Conservation (phyloP, 2,329 filamentous ascomycete genomes). For the Colletotrichum sublineola region DNA sequence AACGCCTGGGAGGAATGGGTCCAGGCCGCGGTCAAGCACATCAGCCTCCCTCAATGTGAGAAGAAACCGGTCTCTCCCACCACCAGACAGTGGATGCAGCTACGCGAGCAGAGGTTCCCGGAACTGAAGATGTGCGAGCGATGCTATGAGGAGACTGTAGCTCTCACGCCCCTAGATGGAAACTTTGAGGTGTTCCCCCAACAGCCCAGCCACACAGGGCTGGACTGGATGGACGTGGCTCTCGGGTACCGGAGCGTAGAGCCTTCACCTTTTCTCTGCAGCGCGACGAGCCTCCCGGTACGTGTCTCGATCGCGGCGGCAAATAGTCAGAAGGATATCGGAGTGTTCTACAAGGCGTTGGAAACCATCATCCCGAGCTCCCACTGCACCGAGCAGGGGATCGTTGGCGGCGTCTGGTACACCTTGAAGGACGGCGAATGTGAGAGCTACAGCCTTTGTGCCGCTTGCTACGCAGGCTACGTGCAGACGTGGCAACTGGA, state of each 20-base stretch:
- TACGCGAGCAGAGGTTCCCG: conserved; percentile 44
- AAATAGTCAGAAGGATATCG: conserved; percentile 46
- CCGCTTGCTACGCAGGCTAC: conserved; percentile 51
- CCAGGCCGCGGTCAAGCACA: conserved; percentile 42
- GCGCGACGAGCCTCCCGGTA: conserved; percentile 38
- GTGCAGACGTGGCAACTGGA: conserved; percentile 47
- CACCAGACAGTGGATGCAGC: conserved; percentile 47
- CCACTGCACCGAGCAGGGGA: conserved; percentile 48
- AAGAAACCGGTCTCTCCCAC: conserved; percentile 45
- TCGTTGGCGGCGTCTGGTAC: conserved; percentile 52
- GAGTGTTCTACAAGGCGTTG: conserved; percentile 47
- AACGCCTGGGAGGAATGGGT: conserved; percentile 50
- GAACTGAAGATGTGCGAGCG: conserved; percentile 50
- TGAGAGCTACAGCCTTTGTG: conserved; percentile 48
- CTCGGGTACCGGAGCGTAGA: conserved; percentile 10
- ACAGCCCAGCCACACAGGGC: background rate
- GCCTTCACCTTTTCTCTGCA: conserved; percentile 5
- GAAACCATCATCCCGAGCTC: conserved; percentile 44
- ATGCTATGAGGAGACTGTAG: conserved; percentile 53
- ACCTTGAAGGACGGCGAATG: conserved; percentile 46
- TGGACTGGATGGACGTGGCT: conserved; percentile 28
- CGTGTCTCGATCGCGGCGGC: conserved; percentile 47
- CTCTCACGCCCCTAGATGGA: conserved; percentile 46
- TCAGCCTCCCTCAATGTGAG: conserved; percentile 49
- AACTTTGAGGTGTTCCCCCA: conserved; percentile 44